Evolutionary conservation across 2,329 filamentous ascomycete species (phyloP).

Genomic region (Mycogone perniciosa): DNA sequence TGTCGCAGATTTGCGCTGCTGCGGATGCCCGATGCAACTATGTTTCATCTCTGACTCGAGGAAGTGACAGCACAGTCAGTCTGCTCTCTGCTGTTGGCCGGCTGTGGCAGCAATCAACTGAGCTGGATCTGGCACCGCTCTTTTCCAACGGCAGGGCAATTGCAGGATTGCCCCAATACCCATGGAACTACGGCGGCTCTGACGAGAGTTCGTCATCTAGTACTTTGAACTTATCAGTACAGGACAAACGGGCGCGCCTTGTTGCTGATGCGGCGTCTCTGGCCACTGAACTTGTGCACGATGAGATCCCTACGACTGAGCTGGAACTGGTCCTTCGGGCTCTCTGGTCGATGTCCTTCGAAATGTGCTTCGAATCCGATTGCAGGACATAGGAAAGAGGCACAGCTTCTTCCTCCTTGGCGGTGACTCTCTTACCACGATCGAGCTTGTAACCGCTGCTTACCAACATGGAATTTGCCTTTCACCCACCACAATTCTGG

Average conservation of each 20-base stretch:
- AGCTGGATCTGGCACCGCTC: slow-evolving; percentile 2
- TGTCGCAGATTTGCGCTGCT: slow-evolving; percentile 18
- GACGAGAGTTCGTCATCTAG: neutral
- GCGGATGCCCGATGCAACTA: slow-evolving; percentile 4
- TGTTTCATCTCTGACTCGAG: slow-evolving; percentile 7
- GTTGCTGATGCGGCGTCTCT: neutral
- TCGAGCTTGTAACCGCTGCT: slow-evolving; percentile 8
- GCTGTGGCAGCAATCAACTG: slow-evolving; percentile 9
- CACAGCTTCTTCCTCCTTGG: slow-evolving; percentile 10
- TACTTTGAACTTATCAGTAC: neutral
- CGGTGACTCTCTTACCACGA: slow-evolving; percentile 7
- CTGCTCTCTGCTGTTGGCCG: slow-evolving; percentile 8
- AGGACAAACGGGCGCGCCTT: slow-evolving; percentile 5
- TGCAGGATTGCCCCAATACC: slow-evolving; percentile 10
- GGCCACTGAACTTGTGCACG: slow-evolving; percentile 3
- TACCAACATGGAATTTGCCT: slow-evolving; percentile 8
- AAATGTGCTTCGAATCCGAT: neutral
- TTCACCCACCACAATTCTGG: neutral
- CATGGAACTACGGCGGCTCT: slow-evolving; percentile 2
- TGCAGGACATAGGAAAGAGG: slow-evolving; percentile 7
- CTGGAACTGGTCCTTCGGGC: slow-evolving; percentile 9
- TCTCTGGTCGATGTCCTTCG: slow-evolving; percentile 3
- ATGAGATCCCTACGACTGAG: slow-evolving; percentile 5
- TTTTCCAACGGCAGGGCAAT: slow-evolving; percentile 8
- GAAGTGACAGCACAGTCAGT: neutral